Base-by-base conservation (phyloP, 495 filamentous ascomycete species). In the Cercophora sp. region DNA sequence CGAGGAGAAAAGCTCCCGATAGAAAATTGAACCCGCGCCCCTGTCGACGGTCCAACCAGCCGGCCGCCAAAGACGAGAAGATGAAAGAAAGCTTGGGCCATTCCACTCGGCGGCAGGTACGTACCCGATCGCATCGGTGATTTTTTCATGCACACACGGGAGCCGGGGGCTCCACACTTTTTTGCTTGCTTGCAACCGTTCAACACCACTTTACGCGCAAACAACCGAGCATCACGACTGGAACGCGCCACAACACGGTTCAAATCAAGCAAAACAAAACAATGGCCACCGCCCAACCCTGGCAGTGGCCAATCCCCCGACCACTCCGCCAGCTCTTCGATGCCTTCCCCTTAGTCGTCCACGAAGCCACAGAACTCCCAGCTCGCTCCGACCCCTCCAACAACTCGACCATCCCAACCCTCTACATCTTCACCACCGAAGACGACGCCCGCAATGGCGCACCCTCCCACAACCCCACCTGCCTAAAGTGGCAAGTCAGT, bases 401-500 rank as follows among this genome's bases (percentile, higher is more conserved):
- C 26, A 56, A 72, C n/a, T 62, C 73, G 50, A 74, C 86, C 26
- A 58, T 74, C 13, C 77, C 81, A 55, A 79, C 80, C 27, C 74
- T 98, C 13, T 91, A 91, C 63, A 73, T 96, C 26, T 97, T 96
- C 68, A 79, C 79, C 43, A 82, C 82, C 10, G 77, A 83, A 1
- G 69, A 75, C 22, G 86, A 84, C 54, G 89, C 85, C 18, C 62
- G 67, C 22, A 58, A 61, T 26, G 86, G 84, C 10, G 67, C 74
- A 20, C 89, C 90, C 18, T 92, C 87, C 43, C 96, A 88, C 73
- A 96, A 97, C 70, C 93, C 93, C 3, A 81, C 81, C 58, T 98
- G 93, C 76, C 76, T 98, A 56, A 96, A 92, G 71, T 96, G 90
- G 91, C 93, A 96, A 86, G 92, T 91, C 62, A 42, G 84, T 76